These are phyloP conservation scores for Neurospora sp. DNA, from an alignment of 495 filamentous ascomycete genomes.

Conservation along the genomic window DNA sequence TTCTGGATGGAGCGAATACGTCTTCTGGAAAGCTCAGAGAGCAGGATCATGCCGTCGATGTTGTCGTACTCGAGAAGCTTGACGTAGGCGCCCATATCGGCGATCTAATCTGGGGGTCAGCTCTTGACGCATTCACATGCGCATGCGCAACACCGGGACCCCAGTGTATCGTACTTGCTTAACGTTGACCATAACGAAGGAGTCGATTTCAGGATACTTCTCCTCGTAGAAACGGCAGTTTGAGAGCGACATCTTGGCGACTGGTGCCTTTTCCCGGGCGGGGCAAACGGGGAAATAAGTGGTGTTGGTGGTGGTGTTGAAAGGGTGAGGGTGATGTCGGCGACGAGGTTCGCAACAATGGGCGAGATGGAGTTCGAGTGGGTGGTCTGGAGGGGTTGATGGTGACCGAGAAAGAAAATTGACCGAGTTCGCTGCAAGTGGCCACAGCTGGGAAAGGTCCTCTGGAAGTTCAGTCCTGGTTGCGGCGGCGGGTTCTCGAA, in stretches of 20 bases:
- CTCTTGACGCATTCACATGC: not conserved
- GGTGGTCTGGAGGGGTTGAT: not conserved
- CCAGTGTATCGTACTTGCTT: slow-evolving; percentile 59
- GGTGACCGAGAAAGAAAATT: not conserved
- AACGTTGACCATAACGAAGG: slow-evolving; percentile 98
- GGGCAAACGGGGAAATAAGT: slow-evolving; percentile 9
- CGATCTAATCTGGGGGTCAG: slow-evolving; percentile 52
- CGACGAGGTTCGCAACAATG: not conserved
- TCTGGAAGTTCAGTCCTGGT: not conserved
- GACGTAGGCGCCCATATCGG: slow-evolving; percentile 99
- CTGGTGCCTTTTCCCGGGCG: slow-evolving; percentile 12
- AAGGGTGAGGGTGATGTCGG: not conserved
- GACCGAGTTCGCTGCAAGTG: slow-evolving; percentile 3
- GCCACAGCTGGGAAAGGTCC: slow-evolving; percentile 1
- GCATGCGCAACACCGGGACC: slow-evolving; percentile 7
- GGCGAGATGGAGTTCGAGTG: not conserved
- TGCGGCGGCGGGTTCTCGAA: slow-evolving; percentile 2
- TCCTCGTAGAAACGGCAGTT: slow-evolving; percentile 98
- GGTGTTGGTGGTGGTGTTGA: not conserved
- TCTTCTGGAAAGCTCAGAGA: slow-evolving; percentile 89
- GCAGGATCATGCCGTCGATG: slow-evolving; percentile 98
- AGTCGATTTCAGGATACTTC: slow-evolving; percentile 88
- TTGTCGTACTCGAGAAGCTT: slow-evolving; percentile 99
- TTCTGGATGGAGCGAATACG: slow-evolving; percentile 98
- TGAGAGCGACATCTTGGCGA: slow-evolving; percentile 77